Conservation (phyloP, 2,329 filamentous ascomycete species). For the Trichoderma simmonsii region DNA sequence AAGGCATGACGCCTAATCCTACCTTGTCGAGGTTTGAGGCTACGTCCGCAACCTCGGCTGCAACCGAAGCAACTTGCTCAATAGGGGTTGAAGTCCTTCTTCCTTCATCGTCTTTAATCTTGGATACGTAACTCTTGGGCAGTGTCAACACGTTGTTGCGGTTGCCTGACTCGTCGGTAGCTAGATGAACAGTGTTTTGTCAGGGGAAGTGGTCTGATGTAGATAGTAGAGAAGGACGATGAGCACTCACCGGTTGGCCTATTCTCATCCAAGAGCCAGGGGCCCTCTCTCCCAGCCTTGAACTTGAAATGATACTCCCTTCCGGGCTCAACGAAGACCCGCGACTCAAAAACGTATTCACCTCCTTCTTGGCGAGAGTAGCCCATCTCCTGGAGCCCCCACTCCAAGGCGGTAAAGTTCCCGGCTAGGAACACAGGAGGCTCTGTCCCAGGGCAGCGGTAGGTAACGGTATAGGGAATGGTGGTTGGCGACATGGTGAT, state of each 20-base stretch:
- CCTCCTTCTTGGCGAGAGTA: constrained; percentile 45
- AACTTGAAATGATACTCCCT: constrained; percentile 73
- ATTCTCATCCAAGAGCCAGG: constrained; percentile 67
- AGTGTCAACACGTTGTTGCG: constrained; percentile 23
- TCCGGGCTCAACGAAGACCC: constrained; percentile 52
- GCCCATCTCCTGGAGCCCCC: constrained; percentile 66
- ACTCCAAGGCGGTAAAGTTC: constrained; percentile 64
- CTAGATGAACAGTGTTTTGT: constrained; percentile 16
- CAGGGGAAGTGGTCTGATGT: neutral
- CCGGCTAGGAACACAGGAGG: constrained; percentile 71
- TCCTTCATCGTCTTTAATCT: neutral
- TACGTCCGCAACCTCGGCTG: constrained; percentile 44
- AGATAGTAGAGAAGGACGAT: neutral
- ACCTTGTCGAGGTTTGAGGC: constrained; percentile 38
- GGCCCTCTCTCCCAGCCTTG: constrained; percentile 61
- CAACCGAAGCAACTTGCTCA: constrained; percentile 40
- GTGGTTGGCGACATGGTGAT: constrained; percentile 23
- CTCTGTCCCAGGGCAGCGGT: constrained; percentile 54
- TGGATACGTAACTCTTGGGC: constrained; percentile 21
- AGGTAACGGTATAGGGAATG: constrained; percentile 55
- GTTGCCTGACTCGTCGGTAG: constrained; percentile 18
- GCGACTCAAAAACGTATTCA: constrained; percentile 57
- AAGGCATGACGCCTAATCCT: constrained; percentile 5
- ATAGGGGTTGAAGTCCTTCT: constrained; percentile 38
- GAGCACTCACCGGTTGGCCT: constrained; percentile 53